A percentile compares a stretch with the other conserved stretches of the same genome.
Evolutionary conservation across 371 early-diverging fungal genomes (phyloP).

Genomic region (Rhizomucor miehei): DNA sequence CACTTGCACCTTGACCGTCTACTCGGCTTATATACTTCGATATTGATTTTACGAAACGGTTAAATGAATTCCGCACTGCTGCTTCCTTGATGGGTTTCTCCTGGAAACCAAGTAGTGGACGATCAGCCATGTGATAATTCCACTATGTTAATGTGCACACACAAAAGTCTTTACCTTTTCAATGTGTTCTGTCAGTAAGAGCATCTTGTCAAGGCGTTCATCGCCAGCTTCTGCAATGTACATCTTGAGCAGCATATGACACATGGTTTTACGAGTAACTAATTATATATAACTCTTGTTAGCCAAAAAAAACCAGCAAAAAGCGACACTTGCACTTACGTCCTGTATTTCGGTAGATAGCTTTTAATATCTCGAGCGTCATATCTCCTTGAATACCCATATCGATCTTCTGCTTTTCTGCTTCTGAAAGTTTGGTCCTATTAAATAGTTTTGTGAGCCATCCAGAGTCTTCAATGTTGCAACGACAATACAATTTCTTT

Average conservation of each 20-base stretch:
- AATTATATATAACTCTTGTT: no score
- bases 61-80: conserved; percentile 23
- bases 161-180: conserved; percentile 21
- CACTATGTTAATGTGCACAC: neutral
- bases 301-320: neutral
- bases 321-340: conserved; percentile 2
- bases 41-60: conserved; percentile 22
- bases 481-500: conserved; percentile 15
- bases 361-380: conserved; percentile 40
- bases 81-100: conserved; percentile 26
- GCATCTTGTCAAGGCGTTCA: conserved; percentile 24
- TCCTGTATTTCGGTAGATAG: conserved; percentile 20
- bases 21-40: neutral
- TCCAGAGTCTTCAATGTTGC: neutral
- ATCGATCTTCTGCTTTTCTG: conserved; percentile 17
- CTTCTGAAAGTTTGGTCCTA: conserved; percentile 5
- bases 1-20: no score
- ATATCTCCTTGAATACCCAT: conserved; percentile 33
- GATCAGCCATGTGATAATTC: neutral
- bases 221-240: conserved; percentile 29
- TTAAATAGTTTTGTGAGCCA: neutral
- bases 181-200: conserved; percentile 20
- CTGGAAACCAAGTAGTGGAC: conserved; percentile 10
- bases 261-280: conserved; percentile 38
- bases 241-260: conserved; percentile 32